These are phyloP conservation scores for Naganishia randhawae DNA, from an alignment of 768 basidiomycete species.

Conservation along the genomic window DNA sequence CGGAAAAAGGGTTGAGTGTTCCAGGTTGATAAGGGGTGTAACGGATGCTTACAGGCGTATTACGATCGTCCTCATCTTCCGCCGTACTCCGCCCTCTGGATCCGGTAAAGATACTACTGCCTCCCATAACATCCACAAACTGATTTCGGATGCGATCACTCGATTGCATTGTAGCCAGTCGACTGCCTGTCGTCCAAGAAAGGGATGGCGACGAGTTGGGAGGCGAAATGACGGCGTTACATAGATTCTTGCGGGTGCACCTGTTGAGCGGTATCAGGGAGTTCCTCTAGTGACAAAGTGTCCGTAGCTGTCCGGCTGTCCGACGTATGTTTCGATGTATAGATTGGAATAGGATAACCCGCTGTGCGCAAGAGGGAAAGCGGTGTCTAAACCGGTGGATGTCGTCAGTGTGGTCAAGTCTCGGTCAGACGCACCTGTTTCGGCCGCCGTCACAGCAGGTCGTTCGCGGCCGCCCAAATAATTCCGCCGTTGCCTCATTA, in stretches of 20 bases:
- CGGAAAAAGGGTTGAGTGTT: not conserved
- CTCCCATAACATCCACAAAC: slow-evolving; percentile 12
- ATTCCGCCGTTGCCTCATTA: no score
- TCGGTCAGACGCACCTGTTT: no score
- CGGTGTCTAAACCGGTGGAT: no score
- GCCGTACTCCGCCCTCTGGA: not conserved
- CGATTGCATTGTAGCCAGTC: not conserved
- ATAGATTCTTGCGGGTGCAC: not conserved
- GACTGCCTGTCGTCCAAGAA: not conserved
- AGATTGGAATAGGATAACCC: no score
- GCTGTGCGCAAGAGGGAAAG: no score
- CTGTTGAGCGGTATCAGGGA: not conserved
- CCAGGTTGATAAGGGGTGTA: not conserved
- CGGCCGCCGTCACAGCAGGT: no score
- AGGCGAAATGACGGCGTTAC: slow-evolving; percentile 1
- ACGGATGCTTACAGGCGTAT: not conserved
- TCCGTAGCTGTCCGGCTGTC: not conserved
- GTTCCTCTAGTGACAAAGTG: not conserved
- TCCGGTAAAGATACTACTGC: not conserved
- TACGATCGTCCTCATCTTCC: not conserved
- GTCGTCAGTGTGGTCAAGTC: no score
- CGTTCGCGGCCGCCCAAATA: no score
- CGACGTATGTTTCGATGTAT: no score
- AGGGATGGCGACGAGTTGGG: not conserved
- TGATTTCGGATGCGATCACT: not conserved